Conservation (phyloP, 306 rosid genomes). For the Gleditsia sinensis region DNA sequence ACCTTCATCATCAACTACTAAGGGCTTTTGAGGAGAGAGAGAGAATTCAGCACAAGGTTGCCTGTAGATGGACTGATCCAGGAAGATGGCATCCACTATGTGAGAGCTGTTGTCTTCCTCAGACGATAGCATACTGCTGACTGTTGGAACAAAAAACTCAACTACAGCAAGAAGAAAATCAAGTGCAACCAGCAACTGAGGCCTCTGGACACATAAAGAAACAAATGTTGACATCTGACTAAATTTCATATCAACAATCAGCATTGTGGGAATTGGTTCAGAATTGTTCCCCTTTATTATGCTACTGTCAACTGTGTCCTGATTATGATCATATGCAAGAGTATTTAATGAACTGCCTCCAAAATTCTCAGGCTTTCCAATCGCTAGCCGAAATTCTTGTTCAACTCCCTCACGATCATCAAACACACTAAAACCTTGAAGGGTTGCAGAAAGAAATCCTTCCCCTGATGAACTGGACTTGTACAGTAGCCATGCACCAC, state of each 20-base stretch:
- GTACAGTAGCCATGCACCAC: conserved; percentile 86
- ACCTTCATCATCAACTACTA: conserved; percentile 77
- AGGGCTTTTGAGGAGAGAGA: conserved; percentile 77
- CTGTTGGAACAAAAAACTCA: conserved; percentile 91
- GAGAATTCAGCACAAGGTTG: conserved; percentile 73
- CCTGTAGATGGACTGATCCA: conserved; percentile 63
- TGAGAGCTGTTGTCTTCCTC: conserved; percentile 56
- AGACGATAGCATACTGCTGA: conserved; percentile 61
- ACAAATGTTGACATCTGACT: conserved; percentile 58
- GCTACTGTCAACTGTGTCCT: conserved; percentile 43
- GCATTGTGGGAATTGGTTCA: conserved; percentile 77
- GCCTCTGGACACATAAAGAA: conserved; percentile 84
- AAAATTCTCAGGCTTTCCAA: conserved; percentile 70
- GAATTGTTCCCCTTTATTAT: conserved; percentile 33
- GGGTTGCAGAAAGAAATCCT: conserved; percentile 87
- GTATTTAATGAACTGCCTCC: conserved; percentile 46
- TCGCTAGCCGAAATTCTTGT: conserved; percentile 81
- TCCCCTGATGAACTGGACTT: conserved; percentile 77
- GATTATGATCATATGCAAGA: conserved; percentile 41
- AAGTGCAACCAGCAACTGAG: conserved; percentile 89
- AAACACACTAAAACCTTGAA: conserved; percentile 77
- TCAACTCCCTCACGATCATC: conserved; percentile 96
- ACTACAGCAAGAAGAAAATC: conserved; percentile 93
- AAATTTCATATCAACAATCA: conserved; percentile 80
- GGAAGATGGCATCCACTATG: conserved; percentile 63